Percentiles rank a stretch among this genome's conserved stretches.
Conservation (phyloP, 176 grass and related monocot genomes). For the Triticum urartu region DNA sequence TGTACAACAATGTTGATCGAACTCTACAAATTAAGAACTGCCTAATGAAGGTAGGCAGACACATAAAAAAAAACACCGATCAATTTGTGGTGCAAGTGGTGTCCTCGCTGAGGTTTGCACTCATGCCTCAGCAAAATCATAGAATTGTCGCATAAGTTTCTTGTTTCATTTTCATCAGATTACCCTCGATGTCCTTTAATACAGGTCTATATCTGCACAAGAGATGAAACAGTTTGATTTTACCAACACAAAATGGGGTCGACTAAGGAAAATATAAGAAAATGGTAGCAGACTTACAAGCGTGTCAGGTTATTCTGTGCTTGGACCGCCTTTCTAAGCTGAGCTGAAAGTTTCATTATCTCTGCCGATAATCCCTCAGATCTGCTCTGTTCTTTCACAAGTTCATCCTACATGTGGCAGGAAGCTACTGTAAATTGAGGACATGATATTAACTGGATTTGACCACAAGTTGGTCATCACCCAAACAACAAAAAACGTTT, state of each 20-base stretch:
- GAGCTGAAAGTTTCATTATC: constrained; percentile 84
- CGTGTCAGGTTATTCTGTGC: constrained; percentile 63
- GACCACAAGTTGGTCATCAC: neutral
- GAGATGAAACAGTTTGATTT: constrained; percentile 30
- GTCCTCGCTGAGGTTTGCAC: neutral
- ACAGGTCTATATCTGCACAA: constrained; percentile 80
- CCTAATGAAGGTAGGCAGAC: neutral
- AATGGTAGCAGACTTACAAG: constrained; percentile 52
- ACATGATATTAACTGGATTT: constrained; percentile 7
- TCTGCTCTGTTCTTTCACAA: constrained; percentile 77
- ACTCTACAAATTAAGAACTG: neutral
- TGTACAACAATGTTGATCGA: constrained; percentile 5
- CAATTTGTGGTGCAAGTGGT: neutral
- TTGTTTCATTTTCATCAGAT: constrained; percentile 98
- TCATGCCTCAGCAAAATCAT: constrained; percentile 24
- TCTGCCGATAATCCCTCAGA: constrained; percentile 62
- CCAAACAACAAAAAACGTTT: neutral
- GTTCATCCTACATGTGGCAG: constrained; percentile 55
- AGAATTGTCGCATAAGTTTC: constrained; percentile 76
- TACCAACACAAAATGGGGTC: neutral
- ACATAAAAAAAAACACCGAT: neutral
- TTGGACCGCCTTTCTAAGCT: constrained; percentile 72
- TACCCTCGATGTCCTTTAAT: constrained; percentile 73
- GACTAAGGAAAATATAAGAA: constrained; percentile 7
- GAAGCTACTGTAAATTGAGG: constrained; percentile 2